Percentiles rank a stretch among this genome's conserved stretches.
These are phyloP conservation scores for Mucor piriformis DNA, from an alignment of 371 early-diverging fungal genomes.

Conservation along the genomic window DNA sequence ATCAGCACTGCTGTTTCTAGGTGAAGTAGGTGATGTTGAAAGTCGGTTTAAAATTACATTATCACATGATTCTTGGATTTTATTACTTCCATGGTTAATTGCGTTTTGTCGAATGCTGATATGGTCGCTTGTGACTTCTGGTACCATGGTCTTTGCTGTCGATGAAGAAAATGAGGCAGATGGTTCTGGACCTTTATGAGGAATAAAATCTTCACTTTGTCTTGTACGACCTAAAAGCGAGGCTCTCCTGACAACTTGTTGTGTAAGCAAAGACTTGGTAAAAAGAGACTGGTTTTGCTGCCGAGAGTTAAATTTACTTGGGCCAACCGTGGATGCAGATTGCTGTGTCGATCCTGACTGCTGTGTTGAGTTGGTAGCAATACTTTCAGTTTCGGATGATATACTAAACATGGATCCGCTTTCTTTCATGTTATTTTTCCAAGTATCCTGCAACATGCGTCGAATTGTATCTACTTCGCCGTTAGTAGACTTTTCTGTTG, in stretches of 20 bases:
- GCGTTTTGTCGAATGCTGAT: slow-evolving; percentile 16
- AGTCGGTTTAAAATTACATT: slow-evolving; percentile 3
- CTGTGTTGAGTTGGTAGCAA: not conserved
- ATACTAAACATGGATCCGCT: slow-evolving; percentile 27
- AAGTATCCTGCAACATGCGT: slow-evolving; percentile 35
- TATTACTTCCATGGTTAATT: slow-evolving; percentile 19
- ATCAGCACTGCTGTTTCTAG: slow-evolving; percentile 8
- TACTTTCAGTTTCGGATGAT: slow-evolving; percentile 16
- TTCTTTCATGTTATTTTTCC: slow-evolving; percentile 27
- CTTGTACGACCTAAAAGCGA: not conserved
- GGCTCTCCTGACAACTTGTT: slow-evolving; percentile 16
- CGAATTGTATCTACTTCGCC: slow-evolving; percentile 39
- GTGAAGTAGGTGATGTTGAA: slow-evolving; percentile 4
- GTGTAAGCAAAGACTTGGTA: slow-evolving; percentile 19
- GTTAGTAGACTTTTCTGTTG: not conserved
- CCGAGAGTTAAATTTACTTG: slow-evolving; percentile 1
- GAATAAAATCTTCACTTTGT: not conserved
- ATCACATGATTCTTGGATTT: slow-evolving; percentile 9
- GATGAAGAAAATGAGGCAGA: slow-evolving; percentile 31
- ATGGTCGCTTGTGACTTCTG: slow-evolving; percentile 2
- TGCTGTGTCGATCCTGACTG: not conserved
- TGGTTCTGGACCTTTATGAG: slow-evolving; percentile 22
- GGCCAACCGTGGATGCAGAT: not conserved
- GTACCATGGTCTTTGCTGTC: slow-evolving; percentile 25
- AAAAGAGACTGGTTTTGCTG: slow-evolving; percentile 14